Conservation (phyloP, 1,284 basidiomycete species). For the Laetiporus sulphureus region DNA sequence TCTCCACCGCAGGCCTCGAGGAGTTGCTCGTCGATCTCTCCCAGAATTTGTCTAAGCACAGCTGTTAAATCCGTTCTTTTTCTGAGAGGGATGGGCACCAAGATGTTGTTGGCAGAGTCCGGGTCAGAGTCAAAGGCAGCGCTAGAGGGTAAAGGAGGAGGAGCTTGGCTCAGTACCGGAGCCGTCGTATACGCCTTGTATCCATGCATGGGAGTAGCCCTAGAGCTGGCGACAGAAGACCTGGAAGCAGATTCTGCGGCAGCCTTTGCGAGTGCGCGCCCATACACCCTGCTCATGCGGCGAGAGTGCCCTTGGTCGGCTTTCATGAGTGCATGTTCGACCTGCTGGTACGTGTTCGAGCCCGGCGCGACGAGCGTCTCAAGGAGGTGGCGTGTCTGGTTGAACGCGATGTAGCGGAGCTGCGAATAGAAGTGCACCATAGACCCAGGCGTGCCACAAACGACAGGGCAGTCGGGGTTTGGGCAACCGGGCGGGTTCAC, state of each 20-base stretch:
- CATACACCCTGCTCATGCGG: conserved; percentile 7
- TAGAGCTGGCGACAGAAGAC: background rate
- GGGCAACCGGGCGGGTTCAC: conserved; percentile 63
- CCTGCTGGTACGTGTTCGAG: conserved; percentile 33
- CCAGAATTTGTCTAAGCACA: conserved; percentile 28
- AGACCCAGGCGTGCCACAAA: conserved; percentile 76
- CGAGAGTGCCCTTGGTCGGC: conserved; percentile 14
- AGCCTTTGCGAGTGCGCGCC: conserved; percentile 2
- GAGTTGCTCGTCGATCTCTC: conserved; percentile 27
- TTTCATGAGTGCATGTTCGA: conserved; percentile 33
- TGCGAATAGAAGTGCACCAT: conserved; percentile 57
- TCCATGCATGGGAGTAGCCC: background rate
- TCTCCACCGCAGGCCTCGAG: conserved; percentile 41
- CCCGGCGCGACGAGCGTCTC: conserved; percentile 29
- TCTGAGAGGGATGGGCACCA: conserved; percentile 14
- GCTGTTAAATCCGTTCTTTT: conserved; percentile 21
- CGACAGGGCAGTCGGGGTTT: conserved; percentile 67
- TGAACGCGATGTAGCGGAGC: conserved; percentile 44
- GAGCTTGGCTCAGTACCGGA: background rate
- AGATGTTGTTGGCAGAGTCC: conserved; percentile 8
- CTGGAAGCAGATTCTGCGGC: background rate
- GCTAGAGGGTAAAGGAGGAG: background rate
- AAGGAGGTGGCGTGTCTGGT: conserved; percentile 34
- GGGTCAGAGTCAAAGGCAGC: background rate
- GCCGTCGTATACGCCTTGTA: background rate